phyloP scores from a whole-genome alignment of 176 grass and related monocot species.

The Tillandsia fasciculata region DNA sequence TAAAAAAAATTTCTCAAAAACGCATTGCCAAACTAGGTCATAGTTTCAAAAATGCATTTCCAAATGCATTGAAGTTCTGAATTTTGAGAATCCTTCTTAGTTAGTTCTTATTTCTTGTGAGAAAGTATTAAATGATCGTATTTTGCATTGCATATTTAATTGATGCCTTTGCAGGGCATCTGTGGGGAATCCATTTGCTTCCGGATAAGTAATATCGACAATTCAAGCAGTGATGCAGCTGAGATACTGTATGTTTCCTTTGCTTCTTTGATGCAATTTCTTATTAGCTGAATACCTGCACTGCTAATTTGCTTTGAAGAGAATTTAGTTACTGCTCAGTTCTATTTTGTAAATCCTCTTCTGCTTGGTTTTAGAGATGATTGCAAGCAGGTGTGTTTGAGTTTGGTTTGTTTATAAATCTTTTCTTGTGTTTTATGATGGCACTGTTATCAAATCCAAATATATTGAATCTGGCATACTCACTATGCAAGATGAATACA shows the following conservation, averaged over 20 bases:
- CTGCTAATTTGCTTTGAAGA: neutral
- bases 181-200: constrained; percentile 66
- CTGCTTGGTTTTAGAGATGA: neutral
- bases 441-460: too few species aligned
- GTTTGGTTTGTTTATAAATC: neutral
- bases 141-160: too few species aligned
- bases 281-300: constrained; percentile 4
- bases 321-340: neutral
- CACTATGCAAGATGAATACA: too few species aligned
- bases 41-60: too few species aligned
- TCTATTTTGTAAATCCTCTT: neutral
- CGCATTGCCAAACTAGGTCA: too few species aligned
- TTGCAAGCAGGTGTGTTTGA: neutral
- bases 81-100: too few species aligned
- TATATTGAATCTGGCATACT: too few species aligned
- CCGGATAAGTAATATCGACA: constrained; percentile 45
- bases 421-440: too few species aligned
- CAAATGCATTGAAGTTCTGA: too few species aligned
- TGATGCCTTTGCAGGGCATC: constrained; percentile 33
- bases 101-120: too few species aligned
- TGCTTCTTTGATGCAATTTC: neutral
- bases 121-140: too few species aligned
- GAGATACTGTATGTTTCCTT: constrained; percentile 59
- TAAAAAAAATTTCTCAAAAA: too few species aligned
- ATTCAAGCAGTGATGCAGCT: constrained; percentile 25